phyloP scores from a whole-genome alignment of 2,329 filamentous ascomycete species.

The Trichophyton benhamiae region DNA sequence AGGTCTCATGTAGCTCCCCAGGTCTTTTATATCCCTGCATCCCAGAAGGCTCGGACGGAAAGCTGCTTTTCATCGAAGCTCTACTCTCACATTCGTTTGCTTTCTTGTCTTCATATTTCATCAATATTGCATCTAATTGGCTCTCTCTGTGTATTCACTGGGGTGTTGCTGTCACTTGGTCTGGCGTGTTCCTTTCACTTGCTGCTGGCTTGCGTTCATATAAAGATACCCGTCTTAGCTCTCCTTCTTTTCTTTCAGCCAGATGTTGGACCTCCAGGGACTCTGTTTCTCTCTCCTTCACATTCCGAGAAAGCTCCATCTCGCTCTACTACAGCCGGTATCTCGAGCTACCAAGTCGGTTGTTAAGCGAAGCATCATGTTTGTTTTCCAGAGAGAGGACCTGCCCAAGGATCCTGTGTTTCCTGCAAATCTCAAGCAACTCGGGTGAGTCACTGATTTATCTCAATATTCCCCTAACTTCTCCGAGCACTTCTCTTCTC shows the following conservation, averaged over 20 bases:
- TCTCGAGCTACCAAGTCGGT: background rate
- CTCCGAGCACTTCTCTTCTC: background rate
- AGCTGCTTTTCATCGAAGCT: background rate
- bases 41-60: background rate
- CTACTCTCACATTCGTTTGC: background rate
- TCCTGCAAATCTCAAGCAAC: slow-evolving; percentile 50
- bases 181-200: background rate
- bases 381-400: slow-evolving; percentile 54
- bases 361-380: slow-evolving; percentile 46
- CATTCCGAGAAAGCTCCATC: background rate
- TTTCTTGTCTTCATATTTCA: background rate
- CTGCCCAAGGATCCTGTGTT: slow-evolving; percentile 61
- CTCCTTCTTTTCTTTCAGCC: background rate
- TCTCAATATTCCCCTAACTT: background rate
- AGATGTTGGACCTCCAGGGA: slow-evolving; percentile 3
- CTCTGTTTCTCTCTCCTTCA: background rate
- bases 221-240: background rate
- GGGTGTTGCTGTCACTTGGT: background rate
- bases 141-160: background rate
- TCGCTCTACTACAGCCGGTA: slow-evolving; percentile 4
- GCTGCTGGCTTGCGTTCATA: background rate
- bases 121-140: background rate
- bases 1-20: background rate
- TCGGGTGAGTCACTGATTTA: slow-evolving; percentile 47
- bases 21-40: background rate